A percentile compares a stretch with the other conserved stretches of the same genome.
These are phyloP conservation scores for Rhizopus sp. DNA, from an alignment of 371 early-diverging fungal species.

Conservation along the genomic window DNA sequence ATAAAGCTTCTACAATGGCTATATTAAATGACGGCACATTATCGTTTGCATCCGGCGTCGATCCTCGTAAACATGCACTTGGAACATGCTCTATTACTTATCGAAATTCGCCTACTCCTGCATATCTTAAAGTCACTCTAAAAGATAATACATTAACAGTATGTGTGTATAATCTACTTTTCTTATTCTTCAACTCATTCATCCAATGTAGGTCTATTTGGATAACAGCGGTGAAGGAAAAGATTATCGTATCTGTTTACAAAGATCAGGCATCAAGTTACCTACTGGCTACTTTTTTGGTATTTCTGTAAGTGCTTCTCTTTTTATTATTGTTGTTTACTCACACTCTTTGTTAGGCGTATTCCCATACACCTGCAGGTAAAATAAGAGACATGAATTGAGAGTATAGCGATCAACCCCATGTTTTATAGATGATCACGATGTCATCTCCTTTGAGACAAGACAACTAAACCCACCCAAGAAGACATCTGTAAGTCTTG, in stretches of 20 bases:
- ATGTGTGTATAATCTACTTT: slow-evolving; percentile 10
- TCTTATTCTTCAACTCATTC: neutral
- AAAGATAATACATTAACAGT: slow-evolving; percentile 62
- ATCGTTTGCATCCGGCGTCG: slow-evolving; percentile 44
- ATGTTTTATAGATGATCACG: slow-evolving; percentile 72
- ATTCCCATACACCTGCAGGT: slow-evolving; percentile 43
- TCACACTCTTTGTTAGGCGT: slow-evolving; percentile 26
- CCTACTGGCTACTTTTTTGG: slow-evolving; percentile 86
- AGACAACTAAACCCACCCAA: slow-evolving; percentile 73
- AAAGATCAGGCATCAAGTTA: slow-evolving; percentile 55
- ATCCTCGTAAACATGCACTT: slow-evolving; percentile 48
- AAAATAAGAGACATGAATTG: neutral
- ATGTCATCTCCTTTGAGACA: slow-evolving; percentile 71
- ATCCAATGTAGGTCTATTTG: slow-evolving; percentile 53
- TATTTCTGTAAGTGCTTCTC: slow-evolving; percentile 55
- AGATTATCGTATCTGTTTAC: slow-evolving; percentile 66
- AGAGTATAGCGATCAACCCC: neutral
- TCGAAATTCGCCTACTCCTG: slow-evolving; percentile 65
- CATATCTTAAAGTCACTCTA: slow-evolving; percentile 68
- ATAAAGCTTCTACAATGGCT: slow-evolving; percentile 67
- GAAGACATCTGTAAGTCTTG: slow-evolving; percentile 40
- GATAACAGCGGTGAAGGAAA: slow-evolving; percentile 56
- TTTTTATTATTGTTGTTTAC: slow-evolving; percentile 1
- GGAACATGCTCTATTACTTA: slow-evolving; percentile 77
- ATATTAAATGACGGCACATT: slow-evolving; percentile 71